phyloP scores from a whole-genome alignment of 805 yeast genomes.

The Spathaspora sp. region DNA sequence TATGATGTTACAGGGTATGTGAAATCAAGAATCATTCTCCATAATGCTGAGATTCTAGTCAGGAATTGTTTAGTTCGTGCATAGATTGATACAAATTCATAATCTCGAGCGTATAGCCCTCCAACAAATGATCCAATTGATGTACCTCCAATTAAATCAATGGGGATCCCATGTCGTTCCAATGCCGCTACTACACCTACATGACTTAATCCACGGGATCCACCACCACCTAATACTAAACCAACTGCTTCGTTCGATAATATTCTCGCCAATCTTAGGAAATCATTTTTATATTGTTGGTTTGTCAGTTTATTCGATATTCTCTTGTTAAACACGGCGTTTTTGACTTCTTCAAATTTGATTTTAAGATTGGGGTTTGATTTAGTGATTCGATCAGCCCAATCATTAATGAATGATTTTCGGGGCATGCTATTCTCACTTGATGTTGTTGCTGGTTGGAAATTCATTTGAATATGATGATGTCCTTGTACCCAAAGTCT shows the following conservation, averaged over 20 bases:
- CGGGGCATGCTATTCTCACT: constrained; percentile 7
- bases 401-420: constrained; percentile 24
- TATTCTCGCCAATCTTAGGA: constrained; percentile 82
- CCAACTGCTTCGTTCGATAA: constrained; percentile 93
- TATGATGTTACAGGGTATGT: constrained; percentile 94
- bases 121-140: constrained; percentile 96
- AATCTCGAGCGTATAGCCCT: constrained; percentile 89
- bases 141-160: constrained; percentile 93
- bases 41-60: constrained; percentile 72
- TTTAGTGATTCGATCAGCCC: constrained; percentile 31
- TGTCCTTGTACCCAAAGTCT: constrained; percentile 91
- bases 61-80: constrained; percentile 88
- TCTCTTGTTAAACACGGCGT: constrained; percentile 19
- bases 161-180: constrained; percentile 89
- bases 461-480: constrained; percentile 80
- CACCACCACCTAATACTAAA: constrained; percentile 94
- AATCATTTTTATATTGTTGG: constrained; percentile 77
- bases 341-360: constrained; percentile 29
- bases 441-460: constrained; percentile 3
- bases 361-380: constrained; percentile 30
- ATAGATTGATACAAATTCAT: constrained; percentile 85
- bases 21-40: constrained; percentile 82
- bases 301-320: constrained; percentile 14
- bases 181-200: constrained; percentile 87
- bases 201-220: constrained; percentile 92